Conservation (phyloP, 352 stramenopile species). For the Phytopythium montanum region DNA sequence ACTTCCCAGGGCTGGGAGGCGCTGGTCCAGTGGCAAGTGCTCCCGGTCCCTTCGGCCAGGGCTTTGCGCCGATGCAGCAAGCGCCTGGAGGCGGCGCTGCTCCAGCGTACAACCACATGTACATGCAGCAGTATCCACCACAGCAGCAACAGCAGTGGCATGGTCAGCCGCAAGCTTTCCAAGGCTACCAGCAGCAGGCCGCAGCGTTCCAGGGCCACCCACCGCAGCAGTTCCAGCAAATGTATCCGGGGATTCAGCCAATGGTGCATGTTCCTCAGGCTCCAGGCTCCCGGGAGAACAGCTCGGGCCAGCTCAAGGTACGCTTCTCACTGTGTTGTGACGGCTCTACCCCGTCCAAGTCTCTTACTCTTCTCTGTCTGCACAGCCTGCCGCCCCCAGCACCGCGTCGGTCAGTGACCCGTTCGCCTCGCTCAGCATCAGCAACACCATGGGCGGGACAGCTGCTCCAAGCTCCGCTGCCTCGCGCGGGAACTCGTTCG, state of each 20-base stretch:
- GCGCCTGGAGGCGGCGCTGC: not conserved
- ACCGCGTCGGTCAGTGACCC: constrained; percentile 58
- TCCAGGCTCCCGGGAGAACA: not conserved
- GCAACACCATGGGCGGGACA: constrained; percentile 38
- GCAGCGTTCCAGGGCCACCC: constrained; percentile 1
- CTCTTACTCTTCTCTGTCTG: not conserved
- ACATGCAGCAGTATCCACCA: constrained; percentile 23
- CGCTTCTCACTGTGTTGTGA: not conserved
- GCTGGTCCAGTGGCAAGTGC: constrained; percentile 6
- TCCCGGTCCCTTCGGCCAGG: constrained; percentile 11
- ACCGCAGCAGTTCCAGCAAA: constrained; percentile 6
- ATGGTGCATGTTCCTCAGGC: not conserved
- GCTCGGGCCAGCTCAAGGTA: constrained; percentile 7
- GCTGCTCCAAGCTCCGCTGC: constrained; percentile 17
- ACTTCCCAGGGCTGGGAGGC: constrained; percentile 7
- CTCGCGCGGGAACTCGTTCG: constrained; percentile 42
- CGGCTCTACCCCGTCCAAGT: not conserved
- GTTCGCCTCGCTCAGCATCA: constrained; percentile 68
- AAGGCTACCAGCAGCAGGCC: constrained; percentile 20
- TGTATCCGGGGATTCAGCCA: not conserved
- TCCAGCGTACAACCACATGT: constrained; percentile 3
- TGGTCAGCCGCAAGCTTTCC: constrained; percentile 26
- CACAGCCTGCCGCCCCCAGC: constrained; percentile 14
- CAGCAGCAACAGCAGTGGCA: constrained; percentile 44
- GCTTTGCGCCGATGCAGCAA: constrained; percentile 6